phyloP scores from a whole-genome alignment of 2,329 filamentous ascomycete genomes.

The Pseudocercospora ulei region DNA sequence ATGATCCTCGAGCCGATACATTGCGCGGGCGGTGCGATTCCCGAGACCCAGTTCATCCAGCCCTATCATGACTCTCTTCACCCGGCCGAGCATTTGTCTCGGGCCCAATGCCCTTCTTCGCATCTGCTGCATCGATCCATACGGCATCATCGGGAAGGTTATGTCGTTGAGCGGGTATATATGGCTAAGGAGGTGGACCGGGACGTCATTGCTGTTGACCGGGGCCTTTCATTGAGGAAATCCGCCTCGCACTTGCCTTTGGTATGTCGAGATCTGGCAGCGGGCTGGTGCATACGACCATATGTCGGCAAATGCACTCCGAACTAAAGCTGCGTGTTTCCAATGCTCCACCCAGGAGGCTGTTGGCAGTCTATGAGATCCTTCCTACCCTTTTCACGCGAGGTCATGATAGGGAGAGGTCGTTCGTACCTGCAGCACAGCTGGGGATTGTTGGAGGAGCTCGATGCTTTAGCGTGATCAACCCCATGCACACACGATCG shows the following conservation, averaged over 20 bases:
- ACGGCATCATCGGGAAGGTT: constrained; percentile 42
- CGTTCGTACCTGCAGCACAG: constrained; percentile 48
- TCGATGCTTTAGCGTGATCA: constrained; percentile 48
- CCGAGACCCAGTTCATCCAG: constrained; percentile 42
- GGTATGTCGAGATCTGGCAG: constrained; percentile 28
- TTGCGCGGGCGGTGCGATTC: no score
- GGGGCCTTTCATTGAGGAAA: neutral
- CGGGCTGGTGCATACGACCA: constrained; percentile 23
- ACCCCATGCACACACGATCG: constrained; percentile 43
- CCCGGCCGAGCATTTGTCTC: constrained; percentile 43
- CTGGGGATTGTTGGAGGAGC: constrained; percentile 47
- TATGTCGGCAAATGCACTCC: no score
- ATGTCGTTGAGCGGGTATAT: constrained; percentile 33
- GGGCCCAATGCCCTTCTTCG: constrained; percentile 43
- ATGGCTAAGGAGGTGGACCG: constrained; percentile 39
- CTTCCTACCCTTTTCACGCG: no score
- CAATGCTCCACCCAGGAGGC: no score
- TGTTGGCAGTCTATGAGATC: no score
- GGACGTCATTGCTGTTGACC: constrained; percentile 8
- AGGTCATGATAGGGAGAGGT: no score
- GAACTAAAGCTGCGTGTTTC: no score
- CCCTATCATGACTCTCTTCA: constrained; percentile 45
- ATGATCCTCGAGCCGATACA: constrained; percentile 39
- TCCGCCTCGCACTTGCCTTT: constrained; percentile 15
- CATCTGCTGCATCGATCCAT: constrained; percentile 47